A percentile compares a stretch with the other conserved stretches of the same genome.
Evolutionary conservation across 2,329 filamentous ascomycete species (phyloP).

Genomic region (Fusarium dimerum): DNA sequence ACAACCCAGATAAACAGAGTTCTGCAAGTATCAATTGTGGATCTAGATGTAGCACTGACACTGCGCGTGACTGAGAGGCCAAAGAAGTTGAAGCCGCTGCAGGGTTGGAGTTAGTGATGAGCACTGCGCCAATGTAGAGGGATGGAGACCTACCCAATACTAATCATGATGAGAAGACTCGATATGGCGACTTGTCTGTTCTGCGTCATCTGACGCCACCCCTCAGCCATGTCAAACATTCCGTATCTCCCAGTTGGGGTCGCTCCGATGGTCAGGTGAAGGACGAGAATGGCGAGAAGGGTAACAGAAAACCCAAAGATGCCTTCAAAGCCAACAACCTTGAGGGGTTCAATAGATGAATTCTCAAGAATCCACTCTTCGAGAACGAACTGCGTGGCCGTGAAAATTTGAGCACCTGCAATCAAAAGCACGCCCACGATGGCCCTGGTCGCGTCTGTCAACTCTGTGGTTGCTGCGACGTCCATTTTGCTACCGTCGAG

Average conservation of each 20-base stretch:
- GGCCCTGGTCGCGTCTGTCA: conserved; percentile 48
- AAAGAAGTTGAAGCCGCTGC: conserved; percentile 97
- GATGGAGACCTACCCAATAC: conserved; percentile 71
- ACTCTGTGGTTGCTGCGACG: conserved; percentile 42
- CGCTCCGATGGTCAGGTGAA: conserved; percentile 76
- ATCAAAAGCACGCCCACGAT: conserved; percentile 87
- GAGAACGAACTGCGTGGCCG: conserved; percentile 91
- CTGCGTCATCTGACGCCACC: conserved; percentile 76
- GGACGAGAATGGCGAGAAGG: conserved; percentile 72
- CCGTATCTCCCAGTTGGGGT: conserved; percentile 74
- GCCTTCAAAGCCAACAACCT: conserved; percentile 95
- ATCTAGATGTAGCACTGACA: conserved; percentile 89
- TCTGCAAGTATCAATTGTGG: conserved; percentile 95
- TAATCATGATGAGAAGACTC: conserved; percentile 92
- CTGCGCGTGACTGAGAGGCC: conserved; percentile 87
- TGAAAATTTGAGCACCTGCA: conserved; percentile 93
- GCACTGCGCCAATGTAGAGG: background rate
- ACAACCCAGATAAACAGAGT: conserved; percentile 99
- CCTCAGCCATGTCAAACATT: conserved; percentile 88
- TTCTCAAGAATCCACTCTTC: conserved; percentile 87
- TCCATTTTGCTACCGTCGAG: conserved; percentile 35
- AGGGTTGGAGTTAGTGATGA: conserved; percentile 15
- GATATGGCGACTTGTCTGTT: conserved; percentile 72
- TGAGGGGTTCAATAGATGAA: conserved; percentile 71
- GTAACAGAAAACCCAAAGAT: conserved; percentile 86